Base-by-base conservation (phyloP, 306 rosid genomes). In the Trichosanthes truncata region DNA sequence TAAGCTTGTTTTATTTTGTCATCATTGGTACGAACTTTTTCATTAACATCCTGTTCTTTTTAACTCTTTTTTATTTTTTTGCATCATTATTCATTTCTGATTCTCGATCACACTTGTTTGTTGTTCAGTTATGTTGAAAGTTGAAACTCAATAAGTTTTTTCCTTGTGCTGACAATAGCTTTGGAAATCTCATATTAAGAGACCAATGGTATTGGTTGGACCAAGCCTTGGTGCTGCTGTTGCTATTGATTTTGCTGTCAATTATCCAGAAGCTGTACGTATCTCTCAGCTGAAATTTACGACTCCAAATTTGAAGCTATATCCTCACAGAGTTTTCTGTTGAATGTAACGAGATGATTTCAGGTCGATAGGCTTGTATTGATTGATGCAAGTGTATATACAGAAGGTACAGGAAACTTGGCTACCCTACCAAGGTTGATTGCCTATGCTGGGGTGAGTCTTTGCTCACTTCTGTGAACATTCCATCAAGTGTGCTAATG, bases 171-270 rank as follows among this genome's bases (percentile, higher is more conserved):
- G 66, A 23, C 26, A 35, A 81, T 91, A 95, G 97, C 89, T 95
- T 85, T 95, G 97, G 98, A 89, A 88, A 67, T 87, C 90, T 66
- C 82, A 89, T 86, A 90, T 95, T 46, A 84, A 84, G 82, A 95
- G 81, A 82, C 97, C 97, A 46, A 92, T 95, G 93, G 84, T 92
- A 82, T 78, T 95, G 82, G 91, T 95, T 78, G 97, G 98, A 87
- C 97, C 97, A 77, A 92, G 97, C 92, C 97, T 95, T 57, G 98
- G 97, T 63, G 93, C 98, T 84, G 97, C 98, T 56, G 90, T 95
- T 74, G 98, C 98, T 76, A 89, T 95, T 74, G 98, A 95, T 86
- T 92, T 95, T 84, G 90, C 93, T 0, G 92, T 87, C 84, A 87
- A 84, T 77, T 83, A 91, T 91, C 98, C 98, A 20, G 97, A 91